Evolutionary conservation across 73 alveolate species (phyloP).

Genomic region (Paramecium bursaria): DNA sequence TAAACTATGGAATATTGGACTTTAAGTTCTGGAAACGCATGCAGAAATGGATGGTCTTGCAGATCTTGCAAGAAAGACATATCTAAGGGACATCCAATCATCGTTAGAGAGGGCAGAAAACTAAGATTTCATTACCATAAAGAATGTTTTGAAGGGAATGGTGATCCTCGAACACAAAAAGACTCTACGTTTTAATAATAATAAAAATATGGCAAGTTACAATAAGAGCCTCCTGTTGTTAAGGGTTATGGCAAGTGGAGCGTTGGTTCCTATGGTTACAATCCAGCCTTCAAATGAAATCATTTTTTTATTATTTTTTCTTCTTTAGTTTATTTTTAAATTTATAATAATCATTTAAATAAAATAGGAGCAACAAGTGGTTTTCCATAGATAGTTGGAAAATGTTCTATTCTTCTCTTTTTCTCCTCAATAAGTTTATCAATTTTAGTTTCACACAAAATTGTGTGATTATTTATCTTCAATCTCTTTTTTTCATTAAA

Average conservation of each 20-base stretch:
- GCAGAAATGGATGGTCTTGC: slow-evolving; percentile 51
- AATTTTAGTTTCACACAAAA: too few species aligned
- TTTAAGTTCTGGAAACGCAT: not conserved
- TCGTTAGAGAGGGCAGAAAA: slow-evolving; percentile 1
- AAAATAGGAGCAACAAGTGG: too few species aligned
- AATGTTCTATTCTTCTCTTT: too few species aligned
- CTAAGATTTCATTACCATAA: slow-evolving; percentile 48
- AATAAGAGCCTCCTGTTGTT: slow-evolving; percentile 6
- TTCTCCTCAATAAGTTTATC: too few species aligned
- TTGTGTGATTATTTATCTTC: too few species aligned
- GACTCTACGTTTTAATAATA: slow-evolving; percentile 32
- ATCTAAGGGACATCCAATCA: slow-evolving; percentile 4
- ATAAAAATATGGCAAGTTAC: slow-evolving; percentile 41
- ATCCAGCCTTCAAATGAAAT: slow-evolving; percentile 19
- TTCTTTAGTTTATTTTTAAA: too few species aligned
- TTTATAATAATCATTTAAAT: too few species aligned
- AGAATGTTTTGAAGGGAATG: slow-evolving; percentile 49
- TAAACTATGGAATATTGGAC: not conserved
- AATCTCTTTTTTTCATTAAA: too few species aligned
- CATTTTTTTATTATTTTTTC: too few species aligned
- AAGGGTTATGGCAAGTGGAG: not conserved
- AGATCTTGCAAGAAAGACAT: slow-evolving; percentile 47
- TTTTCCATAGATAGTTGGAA: too few species aligned
- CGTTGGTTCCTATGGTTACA: slow-evolving; percentile 39
- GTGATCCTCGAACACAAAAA: slow-evolving; percentile 54